Base-by-base conservation (phyloP, 345 rosid genomes). In the Abelmoschus esculentus region DNA sequence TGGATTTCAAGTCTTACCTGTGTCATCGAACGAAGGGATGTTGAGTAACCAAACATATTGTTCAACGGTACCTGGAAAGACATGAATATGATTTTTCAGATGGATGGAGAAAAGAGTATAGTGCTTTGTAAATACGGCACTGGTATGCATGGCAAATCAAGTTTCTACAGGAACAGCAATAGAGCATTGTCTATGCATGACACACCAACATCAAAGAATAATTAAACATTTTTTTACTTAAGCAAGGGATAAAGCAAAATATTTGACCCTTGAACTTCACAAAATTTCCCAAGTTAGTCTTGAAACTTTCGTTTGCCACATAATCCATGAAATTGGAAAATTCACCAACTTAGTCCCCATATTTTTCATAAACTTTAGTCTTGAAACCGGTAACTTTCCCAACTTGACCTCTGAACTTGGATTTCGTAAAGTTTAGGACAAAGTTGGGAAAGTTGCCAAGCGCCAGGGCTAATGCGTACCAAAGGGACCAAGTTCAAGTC, bases 41-140 rank as follows among this genome's bases (percentile, higher is more conserved):
- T 96, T 3, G 99, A 96, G 78, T 96, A 96, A 31, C 99, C 99
- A 74, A 96, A 96, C 99, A 92, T 96, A 70, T 92, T 96, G 85
- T 92, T 96, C 80, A 96, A 73, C 38, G 99, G 99, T 28, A 95
- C 97, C 96, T 95, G 79, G 61, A 73, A 67, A 47, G 60, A 66
- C n/a, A 38, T 65, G 10, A 22, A 71, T 53, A 44, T 9, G 50
- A 3, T 11, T 50, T 53, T 72, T 62, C 14, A 47, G 44, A 13
- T 15, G 10, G 15, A 6, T 6, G 50, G 47, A 34, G 50, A 53
- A 53, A 6, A 12, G 28, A 22, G 17, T 3, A 18, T 18, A 22
- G 26, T 17, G 10, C 57, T 3, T 3, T 7, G 4, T 53, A 9
- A 7, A 13, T n/a, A 8, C 11, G 29, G 67, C 50, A 62, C 32